These are phyloP conservation scores for Colletotrichum somersetense DNA, from an alignment of 2,329 filamentous ascomycete species.

Conservation along the genomic window DNA sequence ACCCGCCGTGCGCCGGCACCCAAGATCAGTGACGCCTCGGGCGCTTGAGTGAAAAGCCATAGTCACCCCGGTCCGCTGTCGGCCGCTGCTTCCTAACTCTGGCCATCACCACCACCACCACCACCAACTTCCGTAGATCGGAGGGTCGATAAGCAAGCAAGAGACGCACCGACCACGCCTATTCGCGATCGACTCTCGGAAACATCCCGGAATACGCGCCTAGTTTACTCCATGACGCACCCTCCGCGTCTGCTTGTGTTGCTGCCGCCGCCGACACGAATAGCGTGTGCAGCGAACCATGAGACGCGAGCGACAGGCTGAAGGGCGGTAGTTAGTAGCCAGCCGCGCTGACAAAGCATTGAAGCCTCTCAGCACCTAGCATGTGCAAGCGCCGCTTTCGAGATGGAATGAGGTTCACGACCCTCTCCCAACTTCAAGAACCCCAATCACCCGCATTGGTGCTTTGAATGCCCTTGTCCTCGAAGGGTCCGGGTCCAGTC, in stretches of 20 bases:
- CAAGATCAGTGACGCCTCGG: slow-evolving; percentile 32
- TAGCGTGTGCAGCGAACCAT: slow-evolving; percentile 10
- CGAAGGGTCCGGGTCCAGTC: slow-evolving; percentile 40
- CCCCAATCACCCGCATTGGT: slow-evolving; percentile 40
- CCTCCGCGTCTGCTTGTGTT: neutral
- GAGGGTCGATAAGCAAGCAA: slow-evolving; percentile 23
- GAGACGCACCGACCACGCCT: slow-evolving; percentile 9
- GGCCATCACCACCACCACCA: slow-evolving; percentile 17
- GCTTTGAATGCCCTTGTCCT: slow-evolving; percentile 29
- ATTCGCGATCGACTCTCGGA: slow-evolving; percentile 4
- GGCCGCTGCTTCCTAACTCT: slow-evolving; percentile 27
- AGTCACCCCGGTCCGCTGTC: slow-evolving; percentile 24
- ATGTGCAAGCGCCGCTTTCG: slow-evolving; percentile 33
- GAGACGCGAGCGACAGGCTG: slow-evolving; percentile 8
- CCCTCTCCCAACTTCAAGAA: slow-evolving; percentile 22
- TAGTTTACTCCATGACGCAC: slow-evolving; percentile 31
- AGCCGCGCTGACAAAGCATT: neutral
- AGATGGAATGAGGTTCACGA: slow-evolving; percentile 22
- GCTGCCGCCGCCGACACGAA: neutral
- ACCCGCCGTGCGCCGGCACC: slow-evolving; percentile 14
- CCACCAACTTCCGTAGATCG: slow-evolving; percentile 35
- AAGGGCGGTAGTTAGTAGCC: slow-evolving; percentile 4
- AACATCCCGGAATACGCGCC: slow-evolving; percentile 12
- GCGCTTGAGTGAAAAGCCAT: slow-evolving; percentile 35
- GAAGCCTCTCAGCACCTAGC: slow-evolving; percentile 11